Evolutionary conservation across 2,329 filamentous ascomycete genomes (phyloP), one percentile per base, ranked within the genome.

Genomic region (Cercospora sesami): DNA sequence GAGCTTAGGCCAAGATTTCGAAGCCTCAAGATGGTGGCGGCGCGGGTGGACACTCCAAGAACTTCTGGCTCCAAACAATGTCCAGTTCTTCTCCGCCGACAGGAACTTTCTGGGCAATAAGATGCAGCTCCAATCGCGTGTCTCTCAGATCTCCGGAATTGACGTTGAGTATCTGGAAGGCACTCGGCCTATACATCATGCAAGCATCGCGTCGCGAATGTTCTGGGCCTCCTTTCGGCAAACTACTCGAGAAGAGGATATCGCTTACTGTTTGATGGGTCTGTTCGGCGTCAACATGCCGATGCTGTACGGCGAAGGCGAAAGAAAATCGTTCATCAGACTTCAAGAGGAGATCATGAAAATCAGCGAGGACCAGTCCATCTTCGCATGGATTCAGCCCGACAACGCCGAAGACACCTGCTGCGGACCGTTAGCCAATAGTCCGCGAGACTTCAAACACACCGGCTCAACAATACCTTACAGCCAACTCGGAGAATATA

Each of bases 271-370:
- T 6, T 73, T 85, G 0, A 66, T 84, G 3, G 82, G 82, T 0
- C 74, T 84, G 0, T 84, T 84, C 30, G 74, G 74, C 0, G 75
- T 84, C 31, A 78, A 80, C 30, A 82, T 84, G 78, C 78, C 81
- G 0, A 67, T 83, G 1, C 60, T 83, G 0, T 84, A 84, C 62
- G 82, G 81, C 0, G 75, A 77, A 59, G 73, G 73, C 5, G 33
- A 7, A 2, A 64, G 28, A 33, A n/a, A 7, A 33, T 66, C 65
- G 5, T 69, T 69, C n/a, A 2, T 58, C 30, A 53, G 67, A 21
- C 53, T 68, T 1, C 64, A 68, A 26, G 28, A 63, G 21, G 59
- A 62, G 42, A 66, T 68, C 31, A 63, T 66, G 58, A 51, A 42
- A 4, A 12, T 10, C 3, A 59, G 63, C 18, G 63, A 68, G 30